Base-by-base conservation (phyloP, 192 early-diverging fungal species). In the Dispira parvispora region DNA sequence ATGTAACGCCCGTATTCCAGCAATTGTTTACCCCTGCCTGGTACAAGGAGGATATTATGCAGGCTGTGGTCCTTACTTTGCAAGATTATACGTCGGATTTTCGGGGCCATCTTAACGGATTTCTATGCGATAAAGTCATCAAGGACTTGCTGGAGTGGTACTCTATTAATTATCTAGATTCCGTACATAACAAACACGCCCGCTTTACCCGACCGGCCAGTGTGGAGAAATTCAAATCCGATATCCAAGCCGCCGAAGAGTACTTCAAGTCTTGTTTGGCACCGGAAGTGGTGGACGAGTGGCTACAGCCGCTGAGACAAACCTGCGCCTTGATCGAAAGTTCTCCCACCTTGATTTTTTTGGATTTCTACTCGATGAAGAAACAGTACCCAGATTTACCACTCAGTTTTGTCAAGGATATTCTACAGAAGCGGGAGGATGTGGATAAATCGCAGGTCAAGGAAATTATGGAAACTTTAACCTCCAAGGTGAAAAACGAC, bases 21-120 rank as follows among this genome's bases (percentile, higher is more conserved):
- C 78, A 83, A 63, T 64, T 99, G 12, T 89, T 89, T 67, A 86
- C 87, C 18, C 56, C 76, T 2, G 78, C 83, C n/a, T 99, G 94
- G 90, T 95, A 99, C 77, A 85, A 93, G 50, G 83, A 89, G 38
- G 84, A 90, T 52, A 67, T 92, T 55, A 84, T 99, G 83, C 77
- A 81, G 52, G 74, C 88, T 2, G 83, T 99, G 25, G 82, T 96
- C 20, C 92, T 84, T 62, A 98, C 94, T 20, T 72, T 98, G n/a
- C 87, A 89, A 66, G 96, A 99, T 71, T 98, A 99, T 75, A 85
- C 80, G 64, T 75, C 81, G 38, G 94, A 99, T 67, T 94, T 92
- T 65, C 79, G 81, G 62, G 76, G 76, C 61, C 86, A 91, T 65
- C 73, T 99, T 76, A 81, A 92, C 67, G 85, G 89, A 62, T 91